Conservation (phyloP, 768 basidiomycete species). For the Naganishia antarctica region DNA sequence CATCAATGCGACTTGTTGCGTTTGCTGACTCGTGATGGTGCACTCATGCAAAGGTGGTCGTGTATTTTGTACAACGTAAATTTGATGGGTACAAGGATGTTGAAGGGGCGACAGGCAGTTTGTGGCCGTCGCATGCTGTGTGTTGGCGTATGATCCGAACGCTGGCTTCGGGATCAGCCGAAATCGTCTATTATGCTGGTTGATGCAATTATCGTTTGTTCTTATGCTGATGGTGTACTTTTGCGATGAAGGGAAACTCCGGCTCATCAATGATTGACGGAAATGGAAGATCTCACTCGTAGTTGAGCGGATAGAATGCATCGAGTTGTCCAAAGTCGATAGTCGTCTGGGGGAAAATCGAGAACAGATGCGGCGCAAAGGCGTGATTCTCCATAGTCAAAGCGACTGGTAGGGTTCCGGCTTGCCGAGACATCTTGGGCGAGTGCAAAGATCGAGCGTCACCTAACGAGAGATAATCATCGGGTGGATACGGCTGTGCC, state of each 20-base stretch:
- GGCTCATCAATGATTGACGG: background rate
- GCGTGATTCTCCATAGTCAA: background rate
- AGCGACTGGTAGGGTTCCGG: background rate
- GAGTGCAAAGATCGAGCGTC: background rate
- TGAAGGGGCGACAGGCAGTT: background rate
- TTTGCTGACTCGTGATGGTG: background rate
- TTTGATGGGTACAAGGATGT: background rate
- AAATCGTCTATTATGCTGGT: background rate
- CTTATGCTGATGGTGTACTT: background rate
- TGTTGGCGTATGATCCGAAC: too few relatives aligned
- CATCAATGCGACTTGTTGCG: background rate
- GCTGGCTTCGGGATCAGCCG: too few relatives aligned
- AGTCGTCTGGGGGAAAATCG: background rate
- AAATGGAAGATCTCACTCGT: background rate
- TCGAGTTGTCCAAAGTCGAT: background rate
- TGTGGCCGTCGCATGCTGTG: background rate
- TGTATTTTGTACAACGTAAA: background rate
- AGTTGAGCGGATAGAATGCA: background rate
- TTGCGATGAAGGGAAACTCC: background rate
- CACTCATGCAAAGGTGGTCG: slow-evolving; percentile 5
- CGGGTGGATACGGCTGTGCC: background rate
- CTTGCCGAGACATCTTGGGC: background rate
- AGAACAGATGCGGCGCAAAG: background rate
- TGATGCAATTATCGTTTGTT: background rate
- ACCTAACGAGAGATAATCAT: background rate